Evolutionary conservation across 805 yeast species (phyloP), one percentile per base, ranked within the genome.

Genomic region (Vanderwaltozyma yarrowii): DNA sequence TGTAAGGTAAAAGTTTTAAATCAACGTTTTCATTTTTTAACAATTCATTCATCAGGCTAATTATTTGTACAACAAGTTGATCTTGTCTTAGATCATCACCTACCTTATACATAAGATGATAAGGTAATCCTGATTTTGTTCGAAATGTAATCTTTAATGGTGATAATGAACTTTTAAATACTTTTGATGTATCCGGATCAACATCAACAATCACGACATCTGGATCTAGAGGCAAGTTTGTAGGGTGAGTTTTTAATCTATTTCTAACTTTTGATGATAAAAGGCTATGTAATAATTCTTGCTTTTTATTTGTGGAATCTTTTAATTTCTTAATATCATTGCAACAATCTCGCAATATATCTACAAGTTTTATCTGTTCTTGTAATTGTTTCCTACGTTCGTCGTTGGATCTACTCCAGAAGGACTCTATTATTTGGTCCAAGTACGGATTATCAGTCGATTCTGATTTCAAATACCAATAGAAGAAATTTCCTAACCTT

Each of bases 71-170:
- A n/a, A 92, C 94, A 45, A 92, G 70, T 59, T 92, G 99, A 65
- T 92, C 99, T 59, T 92, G 99, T 42, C 97, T 69, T 36, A 92
- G 67, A 56, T 92, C 98, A 58, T 67, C 99, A 12, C 99, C 99
- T 36, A 83, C 82, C 59, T 92, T 92, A 63, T 86, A 89, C 81
- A 92, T 89, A 27, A 92, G 64, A 5, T 94, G 77, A 57, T 86
- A 92, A 37, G 62, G 65, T 0, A 56, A 61, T 2, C 71, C 73
- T 9, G 61, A 61, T 2, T 52, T 56, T 1, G 92, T 79, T 47
- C 72, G 77, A 56, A 92, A 79, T 0, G 86, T 73, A 32, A 92
- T 71, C 54, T 87, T 86, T 38, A 92, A 65, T 1, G 99, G 99
- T 7, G 89, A 78, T 52, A 92, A 66, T 19, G 95, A 83, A 43